These are phyloP conservation scores for Rheum nobile DNA, from an alignment of 148 eudicot genomes.

Conservation along the genomic window DNA sequence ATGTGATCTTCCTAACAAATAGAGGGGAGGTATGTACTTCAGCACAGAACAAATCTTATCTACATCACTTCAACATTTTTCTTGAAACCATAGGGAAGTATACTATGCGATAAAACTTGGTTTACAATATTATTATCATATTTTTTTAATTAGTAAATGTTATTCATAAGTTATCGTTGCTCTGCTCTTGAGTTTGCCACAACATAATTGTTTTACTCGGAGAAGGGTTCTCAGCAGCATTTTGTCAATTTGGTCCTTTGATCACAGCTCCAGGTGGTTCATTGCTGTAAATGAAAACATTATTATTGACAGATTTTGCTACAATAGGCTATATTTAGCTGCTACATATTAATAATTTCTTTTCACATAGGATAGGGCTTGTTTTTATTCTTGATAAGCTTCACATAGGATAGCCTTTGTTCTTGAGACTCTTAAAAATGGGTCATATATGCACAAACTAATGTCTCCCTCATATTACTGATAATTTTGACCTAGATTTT, in stretches of 20 bases:
- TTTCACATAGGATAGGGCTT: neutral
- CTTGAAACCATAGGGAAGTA: neutral
- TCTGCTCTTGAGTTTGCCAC: neutral
- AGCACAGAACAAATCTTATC: neutral
- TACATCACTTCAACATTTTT: neutral
- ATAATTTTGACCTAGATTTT: neutral
- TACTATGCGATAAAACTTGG: neutral
- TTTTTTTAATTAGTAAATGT: neutral
- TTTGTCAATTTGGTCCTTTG: neutral
- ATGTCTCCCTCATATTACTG: neutral
- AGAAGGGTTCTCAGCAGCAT: neutral
- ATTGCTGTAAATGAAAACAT: neutral
- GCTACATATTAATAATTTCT: neutral
- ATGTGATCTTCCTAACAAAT: slow-evolving; percentile 80
- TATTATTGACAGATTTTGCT: neutral
- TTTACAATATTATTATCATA: neutral
- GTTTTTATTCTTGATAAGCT: neutral
- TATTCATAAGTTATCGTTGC: neutral
- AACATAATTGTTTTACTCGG: neutral
- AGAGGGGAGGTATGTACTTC: slow-evolving; percentile 75
- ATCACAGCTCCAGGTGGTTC: neutral
- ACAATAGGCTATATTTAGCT: neutral
- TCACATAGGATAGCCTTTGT: neutral
- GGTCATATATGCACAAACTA: too few relatives aligned
- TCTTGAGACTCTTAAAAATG: neutral